phyloP scores from a whole-genome alignment of 2,329 filamentous ascomycete species.

The Metarhizium robertsii region DNA sequence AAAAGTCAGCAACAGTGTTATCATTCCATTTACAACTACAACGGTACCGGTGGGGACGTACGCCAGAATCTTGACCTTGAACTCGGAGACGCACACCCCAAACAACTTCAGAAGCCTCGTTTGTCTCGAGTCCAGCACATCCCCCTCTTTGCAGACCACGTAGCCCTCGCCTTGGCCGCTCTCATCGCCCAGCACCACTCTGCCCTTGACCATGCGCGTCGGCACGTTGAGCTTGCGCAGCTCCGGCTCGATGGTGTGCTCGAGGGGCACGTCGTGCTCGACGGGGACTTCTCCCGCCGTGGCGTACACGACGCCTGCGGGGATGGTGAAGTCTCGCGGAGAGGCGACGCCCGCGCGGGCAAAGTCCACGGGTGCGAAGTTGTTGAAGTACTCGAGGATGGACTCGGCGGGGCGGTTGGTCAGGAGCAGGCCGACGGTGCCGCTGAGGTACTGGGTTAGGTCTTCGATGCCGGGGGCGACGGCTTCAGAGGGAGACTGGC shows the following conservation, averaged over 20 bases:
- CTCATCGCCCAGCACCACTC: slow-evolving; percentile 61
- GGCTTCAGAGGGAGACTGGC: slow-evolving; percentile 67
- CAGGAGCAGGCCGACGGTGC: slow-evolving; percentile 84
- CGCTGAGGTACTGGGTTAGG: slow-evolving; percentile 61
- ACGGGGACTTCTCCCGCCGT: slow-evolving; percentile 68
- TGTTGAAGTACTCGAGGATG: slow-evolving; percentile 63
- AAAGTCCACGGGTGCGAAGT: slow-evolving; percentile 72
- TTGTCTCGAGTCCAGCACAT: slow-evolving; percentile 81
- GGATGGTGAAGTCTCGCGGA: slow-evolving; percentile 67
- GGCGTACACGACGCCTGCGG: slow-evolving; percentile 72
- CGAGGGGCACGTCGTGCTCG: slow-evolving; percentile 77
- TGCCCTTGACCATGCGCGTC: slow-evolving; percentile 79
- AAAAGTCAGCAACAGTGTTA: not conserved
- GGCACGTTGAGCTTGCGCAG: slow-evolving; percentile 84
- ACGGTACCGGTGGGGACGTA: slow-evolving; percentile 28
- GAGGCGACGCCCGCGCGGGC: slow-evolving; percentile 77
- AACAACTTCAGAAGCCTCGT: slow-evolving; percentile 92
- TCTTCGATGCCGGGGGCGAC: slow-evolving; percentile 67
- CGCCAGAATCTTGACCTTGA: slow-evolving; percentile 71
- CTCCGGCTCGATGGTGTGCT: slow-evolving; percentile 84
- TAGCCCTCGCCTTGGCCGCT: slow-evolving; percentile 51
- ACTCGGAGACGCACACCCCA: slow-evolving; percentile 82
- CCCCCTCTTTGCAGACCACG: slow-evolving; percentile 74
- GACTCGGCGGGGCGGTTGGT: slow-evolving; percentile 64
- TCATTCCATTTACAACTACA: slow-evolving; percentile 1